Evolutionary conservation across 352 stramenopile species (phyloP), one percentile per base, ranked within the genome.

Genomic region (Phytophthora tentaculata): DNA sequence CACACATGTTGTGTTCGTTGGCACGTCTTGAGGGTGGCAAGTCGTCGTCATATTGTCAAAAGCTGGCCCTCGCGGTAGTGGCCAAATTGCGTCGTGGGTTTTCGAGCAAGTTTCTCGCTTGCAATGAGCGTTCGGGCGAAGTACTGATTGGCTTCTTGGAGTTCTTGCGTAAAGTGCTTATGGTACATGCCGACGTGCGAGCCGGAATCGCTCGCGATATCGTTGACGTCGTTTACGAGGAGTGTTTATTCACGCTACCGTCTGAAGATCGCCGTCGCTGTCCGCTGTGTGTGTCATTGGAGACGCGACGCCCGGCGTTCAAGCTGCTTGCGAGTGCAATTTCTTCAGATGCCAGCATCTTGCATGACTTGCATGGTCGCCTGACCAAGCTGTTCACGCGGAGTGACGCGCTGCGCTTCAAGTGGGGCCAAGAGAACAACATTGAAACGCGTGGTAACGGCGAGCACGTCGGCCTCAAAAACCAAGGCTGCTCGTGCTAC

Each of bases 401-500:
- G 57, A 87, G 73, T 59, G 83, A 91, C 35, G 67, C 71, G n/a
- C 63, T 91, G 43, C 75, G 85, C 14, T 75, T 76, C 16, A 92
- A 91, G 52, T 96, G 89, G 89, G 86, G 83, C 6, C 89, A 95
- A 76, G 87, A 96, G 56, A 91, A 78, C 41, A 90, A 91, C 57
- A 79, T 95, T 22, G 86, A 95, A 67, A 91, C 87, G 8, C 80
- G 89, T 26, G 86, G 84, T 12, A 94, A 81, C 39, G 89, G 84
- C 9, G 89, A 96, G 49, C 81, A 95, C 48, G 93, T 97, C 14
- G 98, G 97, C 2, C 77, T 99, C 0, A 98, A 98, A 75, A 99
- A 99, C 71, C 97, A 99, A 70, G 98, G 98, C 50, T 99, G 96
- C 73, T 99, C 98, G 9, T 99, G 98, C 84, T 99, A 99, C 85